Conservation (phyloP, 768 basidiomycete species). For the Paxillus ammoniavirescens region DNA sequence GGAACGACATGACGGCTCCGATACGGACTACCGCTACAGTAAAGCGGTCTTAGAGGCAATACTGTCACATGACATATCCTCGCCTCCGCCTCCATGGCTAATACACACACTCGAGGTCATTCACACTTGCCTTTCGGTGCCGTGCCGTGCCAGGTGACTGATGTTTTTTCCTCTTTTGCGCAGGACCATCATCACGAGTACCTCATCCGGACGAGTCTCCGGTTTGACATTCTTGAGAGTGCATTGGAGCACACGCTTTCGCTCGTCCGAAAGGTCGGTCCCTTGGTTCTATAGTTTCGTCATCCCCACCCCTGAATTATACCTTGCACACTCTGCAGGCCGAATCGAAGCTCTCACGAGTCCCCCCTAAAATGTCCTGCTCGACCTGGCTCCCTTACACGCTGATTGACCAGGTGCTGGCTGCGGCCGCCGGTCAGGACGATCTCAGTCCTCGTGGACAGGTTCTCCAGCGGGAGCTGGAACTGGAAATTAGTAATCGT, state of each 20-base stretch:
- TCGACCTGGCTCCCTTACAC: conserved; percentile 82
- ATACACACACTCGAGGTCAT: conserved; percentile 69
- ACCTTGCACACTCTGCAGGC: conserved; percentile 37
- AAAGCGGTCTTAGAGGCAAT: conserved; percentile 78
- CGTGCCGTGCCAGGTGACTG: conserved; percentile 1
- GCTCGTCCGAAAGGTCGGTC: conserved; percentile 68
- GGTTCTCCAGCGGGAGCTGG: conserved; percentile 47
- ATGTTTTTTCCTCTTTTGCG: not conserved
- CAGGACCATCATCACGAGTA: conserved; percentile 76
- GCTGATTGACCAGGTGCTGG: conserved; percentile 79
- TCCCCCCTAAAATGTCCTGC: conserved; percentile 52
- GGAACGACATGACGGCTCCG: conserved; percentile 69
- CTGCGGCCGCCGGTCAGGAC: conserved; percentile 54
- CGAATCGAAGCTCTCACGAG: conserved; percentile 50
- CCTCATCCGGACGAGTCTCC: conserved; percentile 74
- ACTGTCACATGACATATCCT: conserved; percentile 58
- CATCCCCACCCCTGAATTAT: conserved; percentile 8
- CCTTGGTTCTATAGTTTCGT: not conserved
- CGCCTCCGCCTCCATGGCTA: conserved; percentile 80
- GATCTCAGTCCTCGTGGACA: conserved; percentile 44
- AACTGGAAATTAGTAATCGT: conserved; percentile 58
- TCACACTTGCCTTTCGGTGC: not conserved
- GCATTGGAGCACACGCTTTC: conserved; percentile 73
- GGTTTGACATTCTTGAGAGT: conserved; percentile 75
- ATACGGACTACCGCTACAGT: conserved; percentile 73